A percentile compares a stretch with the other conserved stretches of the same genome.
Evolutionary conservation across 805 yeast genomes (phyloP).

Genomic region (Wickerhamomyces bovis): DNA sequence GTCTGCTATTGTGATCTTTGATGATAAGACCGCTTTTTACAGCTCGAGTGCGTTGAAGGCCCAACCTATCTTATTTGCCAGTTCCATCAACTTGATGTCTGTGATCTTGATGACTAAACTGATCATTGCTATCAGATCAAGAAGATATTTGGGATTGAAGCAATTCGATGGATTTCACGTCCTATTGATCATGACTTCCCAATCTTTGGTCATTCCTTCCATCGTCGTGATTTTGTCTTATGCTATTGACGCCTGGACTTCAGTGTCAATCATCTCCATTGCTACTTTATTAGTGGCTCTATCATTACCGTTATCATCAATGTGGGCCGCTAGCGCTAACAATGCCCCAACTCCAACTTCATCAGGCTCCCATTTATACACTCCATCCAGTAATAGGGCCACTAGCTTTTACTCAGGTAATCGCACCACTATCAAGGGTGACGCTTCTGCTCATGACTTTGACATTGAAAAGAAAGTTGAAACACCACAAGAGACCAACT

Average conservation of each 20-base stretch:
- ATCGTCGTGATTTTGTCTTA: constrained; percentile 55
- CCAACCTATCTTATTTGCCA: constrained; percentile 59
- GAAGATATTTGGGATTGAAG: constrained; percentile 71
- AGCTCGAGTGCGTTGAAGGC: constrained; percentile 41
- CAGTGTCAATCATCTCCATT: constrained; percentile 41
- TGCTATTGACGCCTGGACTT: constrained; percentile 27
- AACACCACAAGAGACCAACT: constrained; percentile 10
- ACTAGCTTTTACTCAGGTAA: constrained; percentile 15
- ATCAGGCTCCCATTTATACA: constrained; percentile 9
- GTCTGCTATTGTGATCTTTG: constrained; percentile 33
- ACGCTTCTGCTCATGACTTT: constrained; percentile 1
- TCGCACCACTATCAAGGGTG: constrained; percentile 9
- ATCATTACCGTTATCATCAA: constrained; percentile 74
- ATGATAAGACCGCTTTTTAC: constrained; percentile 16
- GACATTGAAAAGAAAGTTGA: background rate
- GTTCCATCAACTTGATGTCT: constrained; percentile 60
- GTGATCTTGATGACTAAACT: constrained; percentile 60
- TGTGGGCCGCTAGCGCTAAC: constrained; percentile 80
- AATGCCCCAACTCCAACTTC: constrained; percentile 40
- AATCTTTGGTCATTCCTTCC: constrained; percentile 78
- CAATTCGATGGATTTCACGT: constrained; percentile 83
- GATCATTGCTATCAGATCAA: constrained; percentile 57
- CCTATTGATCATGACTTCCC: constrained; percentile 72
- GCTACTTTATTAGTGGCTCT: constrained; percentile 59
- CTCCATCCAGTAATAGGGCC: constrained; percentile 6